These are phyloP conservation scores for Epicoccum nigrum DNA, from an alignment of 2,329 filamentous ascomycete species.

Conservation along the genomic window DNA sequence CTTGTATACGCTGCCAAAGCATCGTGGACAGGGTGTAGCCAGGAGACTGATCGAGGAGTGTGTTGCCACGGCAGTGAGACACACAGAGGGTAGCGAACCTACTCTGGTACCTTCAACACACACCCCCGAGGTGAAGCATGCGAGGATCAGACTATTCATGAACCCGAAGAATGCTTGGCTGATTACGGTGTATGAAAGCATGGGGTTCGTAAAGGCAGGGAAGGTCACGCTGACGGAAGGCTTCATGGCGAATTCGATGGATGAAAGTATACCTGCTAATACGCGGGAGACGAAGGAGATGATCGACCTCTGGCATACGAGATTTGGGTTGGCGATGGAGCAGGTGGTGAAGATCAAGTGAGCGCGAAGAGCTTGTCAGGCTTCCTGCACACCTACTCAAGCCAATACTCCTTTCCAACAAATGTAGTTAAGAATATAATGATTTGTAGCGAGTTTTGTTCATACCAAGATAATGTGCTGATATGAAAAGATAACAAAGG, in stretches of 20 bases:
- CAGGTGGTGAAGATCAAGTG: slow-evolving; percentile 4
- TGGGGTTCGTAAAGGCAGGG: slow-evolving; percentile 22
- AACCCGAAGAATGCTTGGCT: slow-evolving; percentile 17
- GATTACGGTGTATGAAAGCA: slow-evolving; percentile 18
- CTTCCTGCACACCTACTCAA: no score
- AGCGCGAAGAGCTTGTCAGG: neutral
- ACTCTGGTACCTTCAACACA: neutral
- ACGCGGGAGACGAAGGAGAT: slow-evolving; percentile 19
- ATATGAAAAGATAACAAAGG: no score
- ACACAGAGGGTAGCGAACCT: no score
- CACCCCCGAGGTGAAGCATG: neutral
- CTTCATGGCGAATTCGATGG: slow-evolving; percentile 19
- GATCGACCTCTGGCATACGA: slow-evolving; percentile 20
- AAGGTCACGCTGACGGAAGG: slow-evolving; percentile 19
- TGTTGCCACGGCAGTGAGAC: neutral
- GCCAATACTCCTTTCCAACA: no score
- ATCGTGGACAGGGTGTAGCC: slow-evolving; percentile 22
- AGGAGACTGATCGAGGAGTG: slow-evolving; percentile 14
- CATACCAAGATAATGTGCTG: no score
- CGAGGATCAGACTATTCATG: slow-evolving; percentile 22
- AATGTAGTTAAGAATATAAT: no score
- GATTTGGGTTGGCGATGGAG: slow-evolving; percentile 30
- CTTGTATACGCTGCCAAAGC: slow-evolving; percentile 20
- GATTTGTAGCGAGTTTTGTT: no score
- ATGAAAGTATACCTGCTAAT: slow-evolving; percentile 23